Evolutionary conservation across 2,329 filamentous ascomycete genomes (phyloP).

Genomic region (Fusarium sp.): DNA sequence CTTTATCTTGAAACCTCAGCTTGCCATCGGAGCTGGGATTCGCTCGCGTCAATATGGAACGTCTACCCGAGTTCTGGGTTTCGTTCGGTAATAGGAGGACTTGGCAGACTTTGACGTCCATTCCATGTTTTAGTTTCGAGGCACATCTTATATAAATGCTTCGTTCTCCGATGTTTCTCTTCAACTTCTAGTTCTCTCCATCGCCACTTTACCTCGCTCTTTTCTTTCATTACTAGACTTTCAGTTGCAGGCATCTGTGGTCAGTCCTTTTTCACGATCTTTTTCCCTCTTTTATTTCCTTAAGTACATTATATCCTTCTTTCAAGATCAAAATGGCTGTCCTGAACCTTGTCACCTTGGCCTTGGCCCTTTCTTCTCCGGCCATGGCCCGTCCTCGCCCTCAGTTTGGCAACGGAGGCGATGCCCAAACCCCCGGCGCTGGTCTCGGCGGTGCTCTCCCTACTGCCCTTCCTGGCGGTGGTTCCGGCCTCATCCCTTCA

Average conservation of each 20-base stretch:
- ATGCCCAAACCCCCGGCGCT: constrained; percentile 25
- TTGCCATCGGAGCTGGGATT: constrained; percentile 33
- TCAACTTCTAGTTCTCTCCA: constrained; percentile 34
- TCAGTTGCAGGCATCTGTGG: constrained; percentile 49
- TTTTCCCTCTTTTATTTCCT: constrained; percentile 22
- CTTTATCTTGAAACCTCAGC: constrained; percentile 42
- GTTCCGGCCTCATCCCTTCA: constrained; percentile 12
- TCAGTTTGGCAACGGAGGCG: constrained; percentile 23
- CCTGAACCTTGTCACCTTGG: constrained; percentile 44
- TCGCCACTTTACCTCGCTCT: constrained; percentile 39
- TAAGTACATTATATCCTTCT: constrained; percentile 14
- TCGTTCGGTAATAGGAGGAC: constrained; percentile 21
- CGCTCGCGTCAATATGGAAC: constrained; percentile 33
- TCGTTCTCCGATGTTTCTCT: constrained; percentile 12
- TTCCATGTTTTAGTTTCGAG: constrained; percentile 15
- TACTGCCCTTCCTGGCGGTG: constrained; percentile 20
- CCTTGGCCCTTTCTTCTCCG: constrained; percentile 44
- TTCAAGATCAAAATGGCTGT: constrained; percentile 43
- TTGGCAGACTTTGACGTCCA: constrained; percentile 11
- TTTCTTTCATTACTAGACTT: constrained; percentile 43
- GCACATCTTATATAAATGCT: constrained; percentile 37
- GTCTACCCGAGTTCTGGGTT: constrained; percentile 16
- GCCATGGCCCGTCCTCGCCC: constrained; percentile 39
- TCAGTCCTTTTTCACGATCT: constrained; percentile 39
- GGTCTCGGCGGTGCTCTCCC: constrained; percentile 23